A percentile compares a stretch with the other conserved stretches of the same genome.
These are phyloP conservation scores for Phaseolus coccineus DNA, from an alignment of 331 rosid genomes.

Conservation along the genomic window DNA sequence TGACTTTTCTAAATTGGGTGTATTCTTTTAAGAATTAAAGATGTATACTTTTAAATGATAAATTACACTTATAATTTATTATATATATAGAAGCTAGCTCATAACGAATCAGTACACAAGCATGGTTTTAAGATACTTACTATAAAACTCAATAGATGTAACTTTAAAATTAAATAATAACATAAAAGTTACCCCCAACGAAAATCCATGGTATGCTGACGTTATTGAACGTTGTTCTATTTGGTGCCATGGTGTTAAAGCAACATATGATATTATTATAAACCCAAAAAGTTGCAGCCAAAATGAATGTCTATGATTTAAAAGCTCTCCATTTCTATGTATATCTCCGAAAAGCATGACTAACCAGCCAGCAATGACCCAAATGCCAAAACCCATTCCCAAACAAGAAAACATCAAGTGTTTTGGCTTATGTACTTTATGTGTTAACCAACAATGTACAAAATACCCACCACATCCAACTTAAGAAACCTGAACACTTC, in stretches of 20 bases:
- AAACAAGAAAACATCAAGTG: constrained; percentile 40
- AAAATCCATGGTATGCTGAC: not conserved
- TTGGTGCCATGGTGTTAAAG: constrained; percentile 27
- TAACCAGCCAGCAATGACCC: constrained; percentile 22
- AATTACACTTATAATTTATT: too few relatives aligned
- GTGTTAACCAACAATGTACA: constrained; percentile 50
- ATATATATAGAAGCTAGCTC: too few relatives aligned
- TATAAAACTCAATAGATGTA: too few relatives aligned
- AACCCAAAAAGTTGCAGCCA: constrained; percentile 14
- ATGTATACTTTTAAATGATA: too few relatives aligned
- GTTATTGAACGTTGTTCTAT: not conserved
- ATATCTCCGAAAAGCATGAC: constrained; percentile 40
- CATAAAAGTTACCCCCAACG: not conserved
- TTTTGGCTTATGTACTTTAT: constrained; percentile 49
- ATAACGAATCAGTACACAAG: too few relatives aligned
- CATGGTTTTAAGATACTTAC: too few relatives aligned
- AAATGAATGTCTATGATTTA: constrained; percentile 33
- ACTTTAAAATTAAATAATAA: too few relatives aligned
- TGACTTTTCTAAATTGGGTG: too few relatives aligned
- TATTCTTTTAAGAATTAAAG: too few relatives aligned
- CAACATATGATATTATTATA: constrained; percentile 32
- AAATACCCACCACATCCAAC: constrained; percentile 46
- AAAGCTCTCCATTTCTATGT: constrained; percentile 34
- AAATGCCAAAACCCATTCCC: constrained; percentile 43
- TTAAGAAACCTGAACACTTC: not conserved